A percentile compares a stretch with the other conserved stretches of the same genome.
These are phyloP conservation scores for Persicaria tinctoria DNA, from an alignment of 148 eudicot genomes.

Conservation along the genomic window DNA sequence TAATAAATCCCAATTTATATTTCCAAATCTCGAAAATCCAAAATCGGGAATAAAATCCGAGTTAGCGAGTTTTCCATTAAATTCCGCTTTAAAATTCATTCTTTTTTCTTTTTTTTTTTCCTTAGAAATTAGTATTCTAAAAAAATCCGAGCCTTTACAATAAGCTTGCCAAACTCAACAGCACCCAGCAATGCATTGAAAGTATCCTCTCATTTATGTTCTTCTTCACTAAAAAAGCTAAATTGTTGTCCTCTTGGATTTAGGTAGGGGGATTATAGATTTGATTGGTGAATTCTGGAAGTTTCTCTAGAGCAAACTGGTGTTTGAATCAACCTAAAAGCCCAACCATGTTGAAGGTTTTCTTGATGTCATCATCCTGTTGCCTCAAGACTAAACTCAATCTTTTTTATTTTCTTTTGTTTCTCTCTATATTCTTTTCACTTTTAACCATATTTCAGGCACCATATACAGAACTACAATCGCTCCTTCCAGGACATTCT, in stretches of 20 bases:
- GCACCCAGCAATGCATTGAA: too few species aligned
- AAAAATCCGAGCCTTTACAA: too few species aligned
- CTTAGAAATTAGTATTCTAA: too few species aligned
- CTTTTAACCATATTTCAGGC: slow-evolving; percentile 43
- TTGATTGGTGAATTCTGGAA: background rate
- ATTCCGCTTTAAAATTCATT: too few species aligned
- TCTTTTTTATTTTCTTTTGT: background rate
- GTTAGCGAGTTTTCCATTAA: too few species aligned
- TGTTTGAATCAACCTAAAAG: background rate
- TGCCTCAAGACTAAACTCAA: background rate
- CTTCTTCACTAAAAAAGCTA: background rate
- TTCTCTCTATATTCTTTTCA: background rate
- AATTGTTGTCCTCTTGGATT: background rate
- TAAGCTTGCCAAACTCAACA: too few species aligned
- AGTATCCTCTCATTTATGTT: slow-evolving; percentile 51
- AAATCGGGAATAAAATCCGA: too few species aligned
- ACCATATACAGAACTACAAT: slow-evolving; percentile 83
- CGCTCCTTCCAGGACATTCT: slow-evolving; percentile 84
- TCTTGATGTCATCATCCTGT: background rate
- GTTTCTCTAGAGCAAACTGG: background rate
- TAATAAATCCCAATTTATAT: too few species aligned
- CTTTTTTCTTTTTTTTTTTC: too few species aligned
- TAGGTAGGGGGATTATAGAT: background rate
- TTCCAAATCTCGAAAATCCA: too few species aligned
- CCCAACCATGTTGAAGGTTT: background rate